These are phyloP conservation scores for Chaetomium cochliodes DNA, from an alignment of 495 filamentous ascomycete species.

Conservation along the genomic window DNA sequence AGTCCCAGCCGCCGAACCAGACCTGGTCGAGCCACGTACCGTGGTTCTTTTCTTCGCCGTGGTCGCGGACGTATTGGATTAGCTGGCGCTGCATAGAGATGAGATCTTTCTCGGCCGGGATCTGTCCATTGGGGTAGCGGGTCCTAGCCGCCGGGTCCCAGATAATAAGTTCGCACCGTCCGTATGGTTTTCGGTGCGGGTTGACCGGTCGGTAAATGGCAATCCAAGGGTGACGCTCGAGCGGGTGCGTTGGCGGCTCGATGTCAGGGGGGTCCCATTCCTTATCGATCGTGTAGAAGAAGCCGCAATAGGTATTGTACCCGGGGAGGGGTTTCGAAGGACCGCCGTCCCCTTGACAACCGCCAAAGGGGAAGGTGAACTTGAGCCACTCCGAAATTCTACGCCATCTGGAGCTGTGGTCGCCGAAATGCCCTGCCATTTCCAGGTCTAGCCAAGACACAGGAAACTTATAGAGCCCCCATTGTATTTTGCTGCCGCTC, in stretches of 20 bases:
- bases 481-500: background rate
- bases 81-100: slow-evolving; percentile 43
- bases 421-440: slow-evolving; percentile 41
- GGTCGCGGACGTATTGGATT: slow-evolving; percentile 34
- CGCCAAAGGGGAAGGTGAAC: slow-evolving; percentile 25
- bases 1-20: slow-evolving; percentile 41
- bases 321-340: background rate
- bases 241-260: slow-evolving; percentile 17
- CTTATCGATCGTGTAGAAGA: slow-evolving; percentile 48
- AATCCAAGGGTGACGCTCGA: slow-evolving; percentile 43
- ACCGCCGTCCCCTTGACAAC: background rate
- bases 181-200: slow-evolving; percentile 27
- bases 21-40: slow-evolving; percentile 35
- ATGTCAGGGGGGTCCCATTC: slow-evolving; percentile 35
- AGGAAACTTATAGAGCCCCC: slow-evolving; percentile 34
- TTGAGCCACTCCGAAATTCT: slow-evolving; percentile 41
- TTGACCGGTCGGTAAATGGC: slow-evolving; percentile 42
- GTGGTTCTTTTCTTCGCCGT: slow-evolving; percentile 27
- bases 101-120: slow-evolving; percentile 29
- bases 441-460: slow-evolving; percentile 40
- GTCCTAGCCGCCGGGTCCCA: slow-evolving; percentile 42
- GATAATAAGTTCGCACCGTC: slow-evolving; percentile 44
- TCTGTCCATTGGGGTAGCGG: slow-evolving; percentile 20
- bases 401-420: slow-evolving; percentile 28
- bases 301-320: slow-evolving; percentile 33